A percentile compares a stretch with the other conserved stretches of the same genome.
Evolutionary conservation across 2,329 filamentous ascomycete species (phyloP).

Genomic region (Saccharata proteae): DNA sequence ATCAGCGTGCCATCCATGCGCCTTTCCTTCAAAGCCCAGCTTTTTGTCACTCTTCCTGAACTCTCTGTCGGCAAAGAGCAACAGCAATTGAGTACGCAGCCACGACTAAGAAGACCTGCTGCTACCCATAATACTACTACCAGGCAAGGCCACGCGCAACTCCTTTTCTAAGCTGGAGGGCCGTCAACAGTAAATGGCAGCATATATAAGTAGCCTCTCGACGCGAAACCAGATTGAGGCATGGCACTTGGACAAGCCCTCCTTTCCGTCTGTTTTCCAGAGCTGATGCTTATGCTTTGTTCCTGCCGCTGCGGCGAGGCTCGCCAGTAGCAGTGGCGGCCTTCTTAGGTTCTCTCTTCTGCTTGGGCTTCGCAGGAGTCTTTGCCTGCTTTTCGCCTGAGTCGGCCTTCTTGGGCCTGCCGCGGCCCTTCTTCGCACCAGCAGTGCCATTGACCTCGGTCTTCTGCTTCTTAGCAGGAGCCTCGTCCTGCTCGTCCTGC

Average conservation of each 20-base stretch:
- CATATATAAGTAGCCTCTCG: no score
- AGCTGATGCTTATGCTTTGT: conserved; percentile 17
- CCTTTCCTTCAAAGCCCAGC: conserved; percentile 6
- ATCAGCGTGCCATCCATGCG: conserved; percentile 4
- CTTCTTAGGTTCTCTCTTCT: conserved; percentile 32
- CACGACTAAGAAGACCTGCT: no score
- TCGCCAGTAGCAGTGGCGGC: conserved; percentile 37
- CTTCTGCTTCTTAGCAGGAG: conserved; percentile 21
- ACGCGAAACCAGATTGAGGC: no score
- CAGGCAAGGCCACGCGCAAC: no score
- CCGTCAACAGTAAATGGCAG: no score
- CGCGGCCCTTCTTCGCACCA: conserved; percentile 14
- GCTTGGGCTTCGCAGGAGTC: conserved; percentile 28
- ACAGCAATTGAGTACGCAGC: no score
- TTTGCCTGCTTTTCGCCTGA: conserved; percentile 20
- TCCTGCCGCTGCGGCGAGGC: conserved; percentile 34
- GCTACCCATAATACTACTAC: no score
- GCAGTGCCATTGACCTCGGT: conserved; percentile 19
- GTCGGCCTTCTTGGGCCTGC: conserved; percentile 22
- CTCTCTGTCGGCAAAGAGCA: no score
- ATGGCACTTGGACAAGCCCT: no score
- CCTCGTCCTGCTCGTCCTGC: conserved; percentile 13
- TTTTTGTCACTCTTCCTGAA: conserved; percentile 2
- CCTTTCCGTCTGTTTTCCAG: no score
- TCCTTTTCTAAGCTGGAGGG: no score